Conservation (phyloP, 495 filamentous ascomycete genomes). For the Cladorrhinum samala region DNA sequence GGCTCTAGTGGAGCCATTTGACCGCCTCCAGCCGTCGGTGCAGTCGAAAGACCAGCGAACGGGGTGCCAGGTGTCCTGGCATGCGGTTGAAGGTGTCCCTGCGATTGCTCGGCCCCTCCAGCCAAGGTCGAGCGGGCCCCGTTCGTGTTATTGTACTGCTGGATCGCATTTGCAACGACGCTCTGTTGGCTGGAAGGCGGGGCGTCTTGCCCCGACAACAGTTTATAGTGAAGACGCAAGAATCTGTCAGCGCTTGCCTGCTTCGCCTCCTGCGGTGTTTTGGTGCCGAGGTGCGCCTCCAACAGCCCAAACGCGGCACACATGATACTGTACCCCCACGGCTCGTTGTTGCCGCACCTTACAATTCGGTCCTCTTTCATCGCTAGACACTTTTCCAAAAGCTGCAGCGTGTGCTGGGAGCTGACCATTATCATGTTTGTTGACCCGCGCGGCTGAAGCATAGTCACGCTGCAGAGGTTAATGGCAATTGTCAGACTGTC, state of each 20-base stretch:
- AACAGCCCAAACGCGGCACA: slow-evolving; percentile 38
- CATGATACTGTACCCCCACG: slow-evolving; percentile 42
- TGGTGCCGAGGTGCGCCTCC: slow-evolving; percentile 33
- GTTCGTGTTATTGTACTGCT: background rate
- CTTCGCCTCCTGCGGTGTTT: slow-evolving; percentile 36
- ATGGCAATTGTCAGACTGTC: slow-evolving; percentile 37
- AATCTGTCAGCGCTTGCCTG: slow-evolving; percentile 34
- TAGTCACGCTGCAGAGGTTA: slow-evolving; percentile 41
- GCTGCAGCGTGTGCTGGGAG: slow-evolving; percentile 36
- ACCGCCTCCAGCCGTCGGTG: background rate
- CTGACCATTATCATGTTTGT: slow-evolving; percentile 41
- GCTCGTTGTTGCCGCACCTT: slow-evolving; percentile 40
- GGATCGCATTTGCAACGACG: background rate
- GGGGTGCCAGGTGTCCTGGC: background rate
- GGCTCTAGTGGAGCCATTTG: slow-evolving; percentile 4
- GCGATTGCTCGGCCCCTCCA: background rate
- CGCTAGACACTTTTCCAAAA: slow-evolving; percentile 37
- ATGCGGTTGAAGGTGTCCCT: background rate
- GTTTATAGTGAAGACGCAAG: slow-evolving; percentile 34
- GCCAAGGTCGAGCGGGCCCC: background rate
- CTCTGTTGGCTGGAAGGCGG: slow-evolving; percentile 20
- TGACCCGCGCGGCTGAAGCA: slow-evolving; percentile 42
- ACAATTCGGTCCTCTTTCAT: slow-evolving; percentile 43
- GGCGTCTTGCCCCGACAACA: slow-evolving; percentile 38
- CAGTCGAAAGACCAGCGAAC: background rate